Evolutionary conservation across 208 protist species (phyloP), one percentile per base, ranked within the genome.

Genomic region (Wallacemonas rigidus): DNA sequence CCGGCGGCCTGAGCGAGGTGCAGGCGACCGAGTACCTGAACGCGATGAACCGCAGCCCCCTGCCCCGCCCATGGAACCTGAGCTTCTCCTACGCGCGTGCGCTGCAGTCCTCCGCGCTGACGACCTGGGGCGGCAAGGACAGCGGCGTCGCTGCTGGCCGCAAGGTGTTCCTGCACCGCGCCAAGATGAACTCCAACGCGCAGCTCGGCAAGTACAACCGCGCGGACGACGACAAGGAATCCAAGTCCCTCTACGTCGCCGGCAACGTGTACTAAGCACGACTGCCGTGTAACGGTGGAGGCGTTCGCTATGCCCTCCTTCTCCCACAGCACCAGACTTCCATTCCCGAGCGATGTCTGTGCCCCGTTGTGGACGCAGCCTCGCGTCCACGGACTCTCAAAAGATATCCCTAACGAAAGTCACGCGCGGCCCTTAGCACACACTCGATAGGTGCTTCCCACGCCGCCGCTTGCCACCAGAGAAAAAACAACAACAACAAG

Each of bases 51-150:
- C 64, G 57, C 53, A 39, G 43, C 41, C 65, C 76, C 6, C 58
- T 79, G 15, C 79, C 71, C 15, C 85, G 85, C 43, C 95, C 95
- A 62, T 99, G 97, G 97, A 68, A 74, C 39, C 67, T 99, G 43
- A 91, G 85, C 63, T 99, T 99, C 86, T 97, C 93, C 43, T 99
- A 97, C 73, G 98, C 95, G 54, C 89, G 98, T 64, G 98, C 98
- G 36, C 85, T 99, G 5, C 97, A 99, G 90, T 77, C 79, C 60
- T 88, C 90, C 53, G 81, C 81, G 58, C 81, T 98, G 62, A 98
- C 93, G 83, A 84, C 94, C 35, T 99, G 97, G 98, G 74, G 69
- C 39, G 98, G 97, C 68, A 97, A 99, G 81, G 77, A 87, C 48
- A 48, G 55, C 41, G 67, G 69, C 47, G 68, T 92, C 98, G 61